Conservation (phyloP, 1,284 basidiomycete species). For the Moesziomyces antarcticus region DNA sequence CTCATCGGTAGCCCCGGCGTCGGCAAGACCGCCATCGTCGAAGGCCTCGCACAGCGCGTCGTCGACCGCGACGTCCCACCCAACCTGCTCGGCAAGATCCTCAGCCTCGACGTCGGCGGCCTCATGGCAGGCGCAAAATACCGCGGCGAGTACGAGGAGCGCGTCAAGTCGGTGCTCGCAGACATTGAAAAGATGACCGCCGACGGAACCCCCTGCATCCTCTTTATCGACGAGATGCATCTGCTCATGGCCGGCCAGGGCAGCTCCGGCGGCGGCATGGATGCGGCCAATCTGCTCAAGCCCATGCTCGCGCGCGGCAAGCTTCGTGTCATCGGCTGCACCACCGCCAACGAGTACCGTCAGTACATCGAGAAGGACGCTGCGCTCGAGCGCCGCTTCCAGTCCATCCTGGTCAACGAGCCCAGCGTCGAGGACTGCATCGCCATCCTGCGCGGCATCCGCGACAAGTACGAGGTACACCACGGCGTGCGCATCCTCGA, state of each 20-base stretch:
- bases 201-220: slow-evolving; percentile 84
- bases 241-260: slow-evolving; percentile 65
- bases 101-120: slow-evolving; percentile 86
- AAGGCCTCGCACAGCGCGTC: slow-evolving; percentile 95
- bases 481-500: slow-evolving; percentile 81
- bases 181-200: slow-evolving; percentile 93
- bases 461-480: slow-evolving; percentile 78
- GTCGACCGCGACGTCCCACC: slow-evolving; percentile 94
- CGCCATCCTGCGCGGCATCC: slow-evolving; percentile 88
- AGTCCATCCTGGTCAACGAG: slow-evolving; percentile 90
- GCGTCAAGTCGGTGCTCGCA: slow-evolving; percentile 86
- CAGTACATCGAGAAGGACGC: slow-evolving; percentile 90
- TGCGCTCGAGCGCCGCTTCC: slow-evolving; percentile 91
- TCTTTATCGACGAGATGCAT: slow-evolving; percentile 89
- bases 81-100: slow-evolving; percentile 83
- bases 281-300: slow-evolving; percentile 67
- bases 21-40: slow-evolving; percentile 79
- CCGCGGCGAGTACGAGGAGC: slow-evolving; percentile 97
- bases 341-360: slow-evolving; percentile 90
- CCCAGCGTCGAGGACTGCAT: slow-evolving; percentile 90
- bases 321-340: slow-evolving; percentile 88
- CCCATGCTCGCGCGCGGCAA: slow-evolving; percentile 80
- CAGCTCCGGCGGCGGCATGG: slow-evolving; percentile 59
- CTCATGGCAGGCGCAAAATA: slow-evolving; percentile 96
- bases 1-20: slow-evolving; percentile 76